These are phyloP conservation scores for Teratosphaeria viscida DNA, from an alignment of 2,329 filamentous ascomycete species.

Conservation along the genomic window DNA sequence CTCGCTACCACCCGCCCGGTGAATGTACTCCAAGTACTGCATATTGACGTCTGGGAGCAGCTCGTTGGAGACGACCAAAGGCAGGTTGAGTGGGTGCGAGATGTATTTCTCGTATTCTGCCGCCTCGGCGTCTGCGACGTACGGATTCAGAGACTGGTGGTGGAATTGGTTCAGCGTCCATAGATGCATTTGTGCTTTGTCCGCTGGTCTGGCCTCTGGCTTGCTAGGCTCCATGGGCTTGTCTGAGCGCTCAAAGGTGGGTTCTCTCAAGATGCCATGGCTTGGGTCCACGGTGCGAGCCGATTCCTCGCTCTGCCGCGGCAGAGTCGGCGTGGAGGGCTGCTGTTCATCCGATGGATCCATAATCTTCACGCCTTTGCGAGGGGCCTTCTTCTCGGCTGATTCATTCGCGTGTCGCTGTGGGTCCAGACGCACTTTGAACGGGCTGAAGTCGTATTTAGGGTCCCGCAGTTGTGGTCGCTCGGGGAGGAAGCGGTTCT, in stretches of 20 bases:
- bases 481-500: constrained; percentile 70
- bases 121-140: constrained; percentile 63
- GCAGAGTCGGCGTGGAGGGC: background rate
- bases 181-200: constrained; percentile 74
- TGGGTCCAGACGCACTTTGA: constrained; percentile 54
- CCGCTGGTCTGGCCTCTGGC: constrained; percentile 41
- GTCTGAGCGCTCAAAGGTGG: constrained; percentile 4
- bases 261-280: constrained; percentile 32
- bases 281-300: constrained; percentile 17
- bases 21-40: constrained; percentile 74
- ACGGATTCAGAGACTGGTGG: constrained; percentile 73
- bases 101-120: constrained; percentile 86
- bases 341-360: constrained; percentile 38
- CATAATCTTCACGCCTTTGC: constrained; percentile 61
- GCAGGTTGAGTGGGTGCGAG: constrained; percentile 76
- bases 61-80: constrained; percentile 65
- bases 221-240: constrained; percentile 3
- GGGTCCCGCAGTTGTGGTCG: constrained; percentile 53
- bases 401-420: constrained; percentile 42
- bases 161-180: constrained; percentile 85
- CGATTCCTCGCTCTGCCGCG: background rate
- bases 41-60: constrained; percentile 45
- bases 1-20: constrained; percentile 55
- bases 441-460: constrained; percentile 77
- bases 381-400: constrained; percentile 47